A percentile compares a stretch with the other conserved stretches of the same genome.
phyloP scores from a whole-genome alignment of 2,329 filamentous ascomycete species.

The Fusarium scirpi region DNA sequence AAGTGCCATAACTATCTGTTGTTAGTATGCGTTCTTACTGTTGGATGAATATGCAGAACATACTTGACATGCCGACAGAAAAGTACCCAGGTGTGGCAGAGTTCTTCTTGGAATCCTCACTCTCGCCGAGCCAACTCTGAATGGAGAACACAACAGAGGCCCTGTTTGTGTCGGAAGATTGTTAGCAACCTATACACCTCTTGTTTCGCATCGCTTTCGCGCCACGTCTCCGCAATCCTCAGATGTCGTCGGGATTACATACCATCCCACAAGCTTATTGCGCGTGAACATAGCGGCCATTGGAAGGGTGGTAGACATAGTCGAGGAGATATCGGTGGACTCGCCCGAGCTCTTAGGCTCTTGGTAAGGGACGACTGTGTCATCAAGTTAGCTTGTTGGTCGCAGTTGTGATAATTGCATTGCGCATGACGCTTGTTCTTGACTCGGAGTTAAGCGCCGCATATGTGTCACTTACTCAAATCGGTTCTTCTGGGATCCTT shows the following conservation, averaged over 20 bases:
- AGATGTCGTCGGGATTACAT: constrained; percentile 43
- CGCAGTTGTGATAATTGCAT: constrained; percentile 11
- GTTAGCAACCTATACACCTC: constrained; percentile 15
- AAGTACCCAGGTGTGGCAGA: constrained; percentile 76
- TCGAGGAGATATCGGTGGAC: constrained; percentile 77
- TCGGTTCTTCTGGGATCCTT: constrained; percentile 61
- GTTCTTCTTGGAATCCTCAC: constrained; percentile 72
- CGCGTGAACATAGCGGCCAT: constrained; percentile 87
- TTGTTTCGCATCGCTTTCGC: constrained; percentile 9
- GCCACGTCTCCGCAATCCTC: constrained; percentile 5
- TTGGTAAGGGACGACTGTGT: constrained; percentile 86
- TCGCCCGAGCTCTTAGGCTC: constrained; percentile 76
- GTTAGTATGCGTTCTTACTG: constrained; percentile 15
- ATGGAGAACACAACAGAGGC: constrained; percentile 79
- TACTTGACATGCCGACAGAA: constrained; percentile 82
- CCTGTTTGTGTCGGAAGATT: constrained; percentile 60
- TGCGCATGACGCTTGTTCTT: neutral
- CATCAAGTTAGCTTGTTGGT: constrained; percentile 20
- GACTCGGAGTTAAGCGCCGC: neutral
- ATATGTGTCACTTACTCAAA: constrained; percentile 52
- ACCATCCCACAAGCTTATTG: constrained; percentile 83
- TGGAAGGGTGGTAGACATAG: constrained; percentile 80
- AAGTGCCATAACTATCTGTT: constrained; percentile 68
- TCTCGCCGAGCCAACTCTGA: constrained; percentile 83
- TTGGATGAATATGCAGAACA: constrained; percentile 50